Conservation (phyloP, 371 early-diverging fungal genomes). For the Mortierella sp. region DNA sequence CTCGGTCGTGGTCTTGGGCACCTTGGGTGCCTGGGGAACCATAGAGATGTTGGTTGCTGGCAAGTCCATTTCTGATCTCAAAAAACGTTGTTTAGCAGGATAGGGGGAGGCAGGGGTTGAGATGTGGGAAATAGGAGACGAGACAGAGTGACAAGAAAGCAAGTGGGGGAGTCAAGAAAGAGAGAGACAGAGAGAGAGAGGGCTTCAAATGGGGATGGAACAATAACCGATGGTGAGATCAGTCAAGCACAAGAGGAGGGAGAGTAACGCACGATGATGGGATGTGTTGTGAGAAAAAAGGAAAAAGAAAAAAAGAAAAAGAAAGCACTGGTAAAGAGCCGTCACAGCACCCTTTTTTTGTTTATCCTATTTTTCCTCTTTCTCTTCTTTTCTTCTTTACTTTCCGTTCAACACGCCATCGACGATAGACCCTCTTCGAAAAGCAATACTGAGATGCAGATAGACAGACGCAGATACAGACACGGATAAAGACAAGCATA, state of each 20-base stretch:
- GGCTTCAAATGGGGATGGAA: not conserved
- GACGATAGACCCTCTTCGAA: no score
- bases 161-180: not conserved
- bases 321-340: not conserved
- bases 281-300: no score
- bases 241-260: not conserved
- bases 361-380: not conserved
- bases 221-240: no score
- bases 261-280: not conserved
- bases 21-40: constrained; percentile 82
- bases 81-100: no score
- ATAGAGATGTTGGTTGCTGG: constrained; percentile 63
- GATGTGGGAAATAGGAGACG: no score
- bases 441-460: no score
- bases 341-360: not conserved
- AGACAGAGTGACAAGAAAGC: no score
- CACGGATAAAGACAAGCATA: no score
- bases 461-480: no score
- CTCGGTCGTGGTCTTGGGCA: constrained; percentile 80
- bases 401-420: no score
- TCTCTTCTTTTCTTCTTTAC: not conserved
- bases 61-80: constrained; percentile 35
- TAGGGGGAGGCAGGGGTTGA: no score
- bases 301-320: not conserved
- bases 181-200: not conserved